phyloP scores from a whole-genome alignment of 179 eudicot genomes.

The Corrigiola litoralis region DNA sequence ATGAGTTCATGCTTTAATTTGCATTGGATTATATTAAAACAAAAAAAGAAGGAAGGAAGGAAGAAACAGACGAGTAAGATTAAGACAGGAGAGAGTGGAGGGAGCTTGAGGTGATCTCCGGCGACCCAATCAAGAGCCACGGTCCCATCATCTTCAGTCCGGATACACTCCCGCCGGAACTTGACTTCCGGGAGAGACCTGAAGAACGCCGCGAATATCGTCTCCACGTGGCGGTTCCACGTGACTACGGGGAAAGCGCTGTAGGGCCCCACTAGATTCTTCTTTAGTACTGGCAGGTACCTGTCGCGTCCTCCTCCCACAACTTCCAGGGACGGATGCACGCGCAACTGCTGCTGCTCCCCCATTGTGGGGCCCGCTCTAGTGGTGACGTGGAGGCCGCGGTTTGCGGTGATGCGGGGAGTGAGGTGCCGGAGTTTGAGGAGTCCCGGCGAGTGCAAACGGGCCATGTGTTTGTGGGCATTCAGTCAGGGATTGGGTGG shows the following conservation, averaged over 20 bases:
- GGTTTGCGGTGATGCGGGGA: no score
- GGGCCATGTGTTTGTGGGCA: conserved; percentile 3
- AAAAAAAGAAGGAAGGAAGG: background rate
- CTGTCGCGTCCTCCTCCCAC: conserved; percentile 50
- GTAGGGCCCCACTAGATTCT: conserved; percentile 47
- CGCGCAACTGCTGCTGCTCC: background rate
- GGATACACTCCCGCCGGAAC: conserved; percentile 67
- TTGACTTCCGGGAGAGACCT: conserved; percentile 61
- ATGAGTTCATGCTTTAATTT: no score
- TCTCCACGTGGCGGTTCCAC: conserved; percentile 73
- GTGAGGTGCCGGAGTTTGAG: no score
- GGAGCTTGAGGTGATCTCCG: conserved; percentile 48
- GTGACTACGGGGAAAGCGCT: conserved; percentile 51
- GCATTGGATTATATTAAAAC: background rate
- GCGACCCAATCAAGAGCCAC: conserved; percentile 91
- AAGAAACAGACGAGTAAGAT: conserved; percentile 58
- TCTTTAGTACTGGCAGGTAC: conserved; percentile 46
- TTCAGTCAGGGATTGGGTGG: no score
- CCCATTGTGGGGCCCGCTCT: no score
- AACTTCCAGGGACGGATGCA: conserved; percentile 62
- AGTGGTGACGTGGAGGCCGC: no score
- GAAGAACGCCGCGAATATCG: conserved; percentile 75
- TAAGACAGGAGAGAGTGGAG: conserved; percentile 51
- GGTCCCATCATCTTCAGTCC: conserved; percentile 58
- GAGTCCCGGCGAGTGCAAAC: no score